Conservation (phyloP, 805 yeast species). For the Yarrowia deformans region DNA sequence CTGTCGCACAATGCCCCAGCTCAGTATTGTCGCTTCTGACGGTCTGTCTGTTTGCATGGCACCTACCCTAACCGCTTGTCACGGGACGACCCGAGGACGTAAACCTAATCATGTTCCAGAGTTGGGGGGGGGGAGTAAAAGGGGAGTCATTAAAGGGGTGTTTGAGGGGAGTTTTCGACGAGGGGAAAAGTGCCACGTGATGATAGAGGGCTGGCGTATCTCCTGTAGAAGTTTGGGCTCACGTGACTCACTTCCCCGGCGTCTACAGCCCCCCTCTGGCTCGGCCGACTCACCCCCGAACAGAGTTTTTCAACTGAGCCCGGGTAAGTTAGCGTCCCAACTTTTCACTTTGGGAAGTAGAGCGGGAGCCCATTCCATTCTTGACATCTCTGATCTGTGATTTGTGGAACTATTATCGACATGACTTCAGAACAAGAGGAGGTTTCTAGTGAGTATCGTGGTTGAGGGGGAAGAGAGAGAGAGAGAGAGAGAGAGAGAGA, state of each 20-base stretch:
- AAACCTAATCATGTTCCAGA: slow-evolving; percentile 3
- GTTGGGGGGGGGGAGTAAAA: too few relatives aligned
- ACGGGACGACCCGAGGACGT: slow-evolving; percentile 24
- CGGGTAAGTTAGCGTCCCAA: slow-evolving; percentile 29
- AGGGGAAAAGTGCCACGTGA: neutral
- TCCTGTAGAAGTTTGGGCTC: neutral
- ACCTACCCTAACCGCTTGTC: slow-evolving; percentile 11
- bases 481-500: neutral
- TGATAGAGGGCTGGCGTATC: neutral
- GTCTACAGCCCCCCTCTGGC: too few relatives aligned
- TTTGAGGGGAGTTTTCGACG: neutral
- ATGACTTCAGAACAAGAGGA: slow-evolving; percentile 37
- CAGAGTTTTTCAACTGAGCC: slow-evolving; percentile 35
- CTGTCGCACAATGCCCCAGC: too few relatives aligned
- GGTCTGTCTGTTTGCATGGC: neutral
- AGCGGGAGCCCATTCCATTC: slow-evolving; percentile 3
- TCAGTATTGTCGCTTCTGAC: too few relatives aligned
- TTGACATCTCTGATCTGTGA: slow-evolving; percentile 33
- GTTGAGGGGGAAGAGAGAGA: too few relatives aligned
- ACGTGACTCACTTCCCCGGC: too few relatives aligned
- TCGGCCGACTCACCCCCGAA: slow-evolving; percentile 10
- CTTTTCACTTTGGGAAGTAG: slow-evolving; percentile 23
- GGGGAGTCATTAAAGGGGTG: neutral
- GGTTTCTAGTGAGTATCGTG: slow-evolving; percentile 27
- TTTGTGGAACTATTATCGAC: slow-evolving; percentile 23